phyloP scores from a whole-genome alignment of 2,329 filamentous ascomycete genomes.

The Diaporthe ampelina region DNA sequence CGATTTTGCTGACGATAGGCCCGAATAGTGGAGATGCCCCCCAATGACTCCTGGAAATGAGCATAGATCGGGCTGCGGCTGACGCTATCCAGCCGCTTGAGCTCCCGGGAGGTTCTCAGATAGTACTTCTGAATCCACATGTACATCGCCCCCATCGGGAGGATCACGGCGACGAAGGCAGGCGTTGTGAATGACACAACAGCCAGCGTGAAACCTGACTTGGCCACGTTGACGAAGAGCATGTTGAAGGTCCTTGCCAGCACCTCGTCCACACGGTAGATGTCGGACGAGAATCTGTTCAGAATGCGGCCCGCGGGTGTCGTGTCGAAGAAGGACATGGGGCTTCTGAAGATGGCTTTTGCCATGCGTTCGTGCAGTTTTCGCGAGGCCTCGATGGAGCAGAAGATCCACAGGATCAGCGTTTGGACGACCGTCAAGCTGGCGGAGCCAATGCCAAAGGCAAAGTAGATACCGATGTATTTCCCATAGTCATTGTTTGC shows the following conservation, averaged over 20 bases:
- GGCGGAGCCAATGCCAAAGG: constrained; percentile 89
- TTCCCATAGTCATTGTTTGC: constrained; percentile 84
- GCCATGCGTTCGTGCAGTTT: constrained; percentile 99
- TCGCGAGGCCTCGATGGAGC: constrained; percentile 97
- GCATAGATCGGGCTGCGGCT: constrained; percentile 97
- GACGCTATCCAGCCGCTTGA: constrained; percentile 96
- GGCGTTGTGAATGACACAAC: constrained; percentile 89
- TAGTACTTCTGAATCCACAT: constrained; percentile 98
- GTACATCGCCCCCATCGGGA: constrained; percentile 86
- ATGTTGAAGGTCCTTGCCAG: constrained; percentile 98
- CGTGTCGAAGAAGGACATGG: constrained; percentile 99
- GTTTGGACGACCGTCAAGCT: constrained; percentile 91
- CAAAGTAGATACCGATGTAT: constrained; percentile 96
- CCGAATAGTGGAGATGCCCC: constrained; percentile 93
- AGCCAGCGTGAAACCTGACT: constrained; percentile 84
- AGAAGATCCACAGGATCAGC: constrained; percentile 98
- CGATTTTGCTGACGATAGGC: constrained; percentile 91
- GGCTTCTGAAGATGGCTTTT: constrained; percentile 94
- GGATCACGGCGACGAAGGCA: constrained; percentile 81
- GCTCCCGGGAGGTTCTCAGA: constrained; percentile 92
- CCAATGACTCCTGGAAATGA: constrained; percentile 97
- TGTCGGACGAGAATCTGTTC: constrained; percentile 93
- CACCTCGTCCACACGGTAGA: constrained; percentile 90
- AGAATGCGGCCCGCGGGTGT: constrained; percentile 96
- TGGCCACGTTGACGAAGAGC: constrained; percentile 83